Base-by-base conservation (phyloP, 2,329 filamentous ascomycete genomes). In the Raffaelea albimanens region DNA sequence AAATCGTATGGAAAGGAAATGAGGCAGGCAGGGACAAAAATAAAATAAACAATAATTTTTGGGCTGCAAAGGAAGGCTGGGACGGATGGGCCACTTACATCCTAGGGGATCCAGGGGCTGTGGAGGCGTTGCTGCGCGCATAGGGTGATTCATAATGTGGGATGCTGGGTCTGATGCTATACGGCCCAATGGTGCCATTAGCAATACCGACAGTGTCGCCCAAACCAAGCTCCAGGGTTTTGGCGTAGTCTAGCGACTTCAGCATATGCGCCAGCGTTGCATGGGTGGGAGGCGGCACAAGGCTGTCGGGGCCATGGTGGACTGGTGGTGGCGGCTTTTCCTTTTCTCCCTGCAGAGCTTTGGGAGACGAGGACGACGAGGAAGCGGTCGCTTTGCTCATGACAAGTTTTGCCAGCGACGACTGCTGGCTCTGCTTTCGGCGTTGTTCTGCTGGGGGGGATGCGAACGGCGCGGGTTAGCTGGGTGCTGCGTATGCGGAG, bases 81-180 rank as follows among this genome's bases (percentile, higher is more conserved):
- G 13, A 29, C 7, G 25, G 25, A 29, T 13, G 9, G 13, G 43
- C n/a, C n/a, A 63, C 76, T 68, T 61, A 79, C 75, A 80, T 73
- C 60, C 76, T 69, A 42, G 77, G 77, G 22, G 77, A 80, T 31
- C 65, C 73, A 36, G 76, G 75, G 14, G 76, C 76, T 36, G 77
- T 80, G 7, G 77, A 80, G 16, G 71, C 70, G 49, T 76, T 68
- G 58, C 76, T 80, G 52, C 73, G 70, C 47, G 73, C 69, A 55
- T 76, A 73, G 19, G 75, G 72, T 40, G 76, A 76, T 55, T 76
- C 75, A 46, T 75, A 74, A 34, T 61, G 50, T 45, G 59, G 50
- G 20, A 53, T 50, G 49, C 48, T 54, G 52, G 58, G 57, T 42
- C 61, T 59, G 36, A 62, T 59, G 52, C 59, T 59, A 39, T 63